These are phyloP conservation scores for Fusarium incarnatum DNA, from an alignment of 2,329 filamentous ascomycete species.

Conservation along the genomic window DNA sequence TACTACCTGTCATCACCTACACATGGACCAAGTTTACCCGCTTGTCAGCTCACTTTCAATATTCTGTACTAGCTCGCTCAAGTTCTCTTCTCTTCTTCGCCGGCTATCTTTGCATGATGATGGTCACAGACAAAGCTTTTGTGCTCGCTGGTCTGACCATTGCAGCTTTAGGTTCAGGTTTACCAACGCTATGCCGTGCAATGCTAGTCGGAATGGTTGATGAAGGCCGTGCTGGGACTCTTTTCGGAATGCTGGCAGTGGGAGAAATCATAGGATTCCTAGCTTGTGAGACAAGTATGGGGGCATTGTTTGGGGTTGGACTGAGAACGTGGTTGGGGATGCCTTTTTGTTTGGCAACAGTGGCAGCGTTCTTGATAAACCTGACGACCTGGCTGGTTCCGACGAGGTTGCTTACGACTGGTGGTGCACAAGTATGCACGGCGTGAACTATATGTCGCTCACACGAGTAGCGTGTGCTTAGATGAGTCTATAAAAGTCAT, in stretches of 20 bases:
- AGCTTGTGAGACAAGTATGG: conserved; percentile 36
- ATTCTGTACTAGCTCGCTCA: conserved; percentile 30
- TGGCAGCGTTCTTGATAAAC: conserved; percentile 24
- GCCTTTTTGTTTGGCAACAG: conserved; percentile 40
- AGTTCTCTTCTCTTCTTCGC: conserved; percentile 41
- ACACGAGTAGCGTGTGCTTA: neutral
- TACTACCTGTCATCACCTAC: conserved; percentile 34
- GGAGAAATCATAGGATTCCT: conserved; percentile 44
- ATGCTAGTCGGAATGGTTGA: conserved; percentile 37
- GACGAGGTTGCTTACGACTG: neutral
- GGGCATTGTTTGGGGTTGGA: conserved; percentile 43
- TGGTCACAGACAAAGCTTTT: conserved; percentile 35
- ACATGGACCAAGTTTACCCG: conserved; percentile 16
- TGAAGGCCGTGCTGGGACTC: conserved; percentile 33
- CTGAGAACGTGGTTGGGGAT: conserved; percentile 42
- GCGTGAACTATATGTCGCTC: neutral
- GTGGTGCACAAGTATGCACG: neutral
- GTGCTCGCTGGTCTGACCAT: conserved; percentile 39
- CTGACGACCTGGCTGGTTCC: conserved; percentile 31
- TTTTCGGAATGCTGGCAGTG: conserved; percentile 44
- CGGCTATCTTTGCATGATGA: conserved; percentile 42
- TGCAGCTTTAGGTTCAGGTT: conserved; percentile 43
- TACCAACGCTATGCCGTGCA: conserved; percentile 44
- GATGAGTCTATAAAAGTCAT: neutral
- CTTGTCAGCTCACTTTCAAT: conserved; percentile 15